These are phyloP conservation scores for Thozetella sp. DNA, from an alignment of 495 filamentous ascomycete species.

Conservation along the genomic window DNA sequence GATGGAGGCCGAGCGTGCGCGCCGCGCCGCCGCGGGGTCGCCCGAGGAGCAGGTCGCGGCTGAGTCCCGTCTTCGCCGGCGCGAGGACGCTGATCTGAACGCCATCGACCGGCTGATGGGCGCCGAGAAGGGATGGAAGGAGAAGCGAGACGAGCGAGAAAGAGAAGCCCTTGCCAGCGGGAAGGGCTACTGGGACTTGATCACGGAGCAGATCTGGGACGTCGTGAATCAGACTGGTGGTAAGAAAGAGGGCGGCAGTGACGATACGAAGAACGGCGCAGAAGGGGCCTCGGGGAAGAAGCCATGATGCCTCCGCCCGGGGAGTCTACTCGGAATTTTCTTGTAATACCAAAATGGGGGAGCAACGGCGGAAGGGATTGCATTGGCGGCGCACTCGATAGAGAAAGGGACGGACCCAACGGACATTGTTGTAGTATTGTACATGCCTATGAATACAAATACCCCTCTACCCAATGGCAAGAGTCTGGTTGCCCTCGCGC, in stretches of 20 bases:
- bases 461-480: too few relatives aligned
- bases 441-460: background rate
- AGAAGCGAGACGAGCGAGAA: conserved; percentile 69
- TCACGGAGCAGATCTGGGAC: conserved; percentile 82
- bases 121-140: conserved; percentile 72
- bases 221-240: conserved; percentile 69
- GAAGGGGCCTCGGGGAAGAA: conserved; percentile 21
- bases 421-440: background rate
- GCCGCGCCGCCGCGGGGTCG: conserved; percentile 28
- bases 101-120: conserved; percentile 63
- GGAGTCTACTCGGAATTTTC: conserved; percentile 19
- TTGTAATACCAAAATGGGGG: conserved; percentile 8
- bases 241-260: conserved; percentile 2
- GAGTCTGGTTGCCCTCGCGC: too few relatives aligned
- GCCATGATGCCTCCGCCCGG: conserved; percentile 12
- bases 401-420: background rate
- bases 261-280: conserved; percentile 18
- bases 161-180: conserved; percentile 74
- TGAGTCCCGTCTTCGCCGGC: conserved; percentile 13
- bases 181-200: conserved; percentile 79
- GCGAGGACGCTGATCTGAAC: conserved; percentile 35
- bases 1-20: conserved; percentile 41
- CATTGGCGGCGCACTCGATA: background rate
- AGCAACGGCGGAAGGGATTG: background rate
- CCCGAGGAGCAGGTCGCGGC: conserved; percentile 21